Evolutionary conservation across 2,329 filamentous ascomycete genomes (phyloP), one percentile per base, ranked within the genome.

Genomic region (Ascochyta pisi): DNA sequence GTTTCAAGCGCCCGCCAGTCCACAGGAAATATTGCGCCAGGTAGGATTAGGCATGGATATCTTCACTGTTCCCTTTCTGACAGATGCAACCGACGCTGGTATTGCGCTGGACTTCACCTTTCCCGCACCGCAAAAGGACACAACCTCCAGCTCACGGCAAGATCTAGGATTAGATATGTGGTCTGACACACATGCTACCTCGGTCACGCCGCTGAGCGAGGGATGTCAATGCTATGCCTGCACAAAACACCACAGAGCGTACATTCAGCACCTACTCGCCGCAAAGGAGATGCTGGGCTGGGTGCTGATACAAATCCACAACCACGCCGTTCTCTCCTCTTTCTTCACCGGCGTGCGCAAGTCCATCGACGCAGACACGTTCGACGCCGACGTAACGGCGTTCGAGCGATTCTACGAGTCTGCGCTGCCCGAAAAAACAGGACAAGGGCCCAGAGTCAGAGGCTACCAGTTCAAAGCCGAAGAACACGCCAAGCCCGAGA

Each of bases 221-320:
- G 82, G 76, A 15, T 99, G 95, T 74, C 66, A 77, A 46, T 99
- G 95, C 81, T 94, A 96, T 74, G 82, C 92, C 22, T 99, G 95
- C 80, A 85, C 81, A 2, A 84, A 84, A 16, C 94, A 98, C 74
- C 92, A 96, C 76, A 82, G 89, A 45, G 94, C 95, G 0, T 99
- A 91, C 75, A 71, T 99, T 33, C 89, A 92, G 62, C 95, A 99
- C 74, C 83, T 98, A 1, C 84, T 99, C 6, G 83, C 86, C 42
- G 92, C 95, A 0, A 96, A 93, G 70, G 95, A 99, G 76, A 98
- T 99, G 95, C 86, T 97, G 4, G 94, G 89, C 23, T 99, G 95
- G 95, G 90, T 89, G 0, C 82, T 99, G 7, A 82, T 99, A 7
- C 94, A 98, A 74, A 83, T 96, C 3, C 95, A 99, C 78, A 99